A percentile compares a stretch with the other conserved stretches of the same genome.
These are phyloP conservation scores for Populus hybrid DNA, from an alignment of 441 rosid genomes.

Conservation along the genomic window DNA sequence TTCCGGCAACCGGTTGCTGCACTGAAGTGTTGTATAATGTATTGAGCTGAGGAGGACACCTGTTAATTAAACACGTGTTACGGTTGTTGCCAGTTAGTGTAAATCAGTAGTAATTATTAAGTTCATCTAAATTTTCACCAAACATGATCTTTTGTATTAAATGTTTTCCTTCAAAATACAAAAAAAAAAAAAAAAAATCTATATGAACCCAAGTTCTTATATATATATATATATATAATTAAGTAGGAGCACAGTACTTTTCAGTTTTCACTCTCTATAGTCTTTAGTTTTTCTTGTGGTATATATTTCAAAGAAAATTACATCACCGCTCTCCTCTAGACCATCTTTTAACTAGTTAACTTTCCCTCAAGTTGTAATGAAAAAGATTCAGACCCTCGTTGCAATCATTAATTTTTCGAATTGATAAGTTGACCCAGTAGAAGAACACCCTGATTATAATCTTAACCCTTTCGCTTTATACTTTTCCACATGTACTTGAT, in stretches of 20 bases:
- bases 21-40: slow-evolving; percentile 79
- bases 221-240: too few species aligned
- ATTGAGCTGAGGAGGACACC: slow-evolving; percentile 95
- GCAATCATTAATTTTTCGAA: neutral
- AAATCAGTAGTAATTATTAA: neutral
- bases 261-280: neutral
- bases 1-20: slow-evolving; percentile 97
- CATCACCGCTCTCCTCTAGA: neutral
- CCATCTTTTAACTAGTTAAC: neutral
- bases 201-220: too few species aligned
- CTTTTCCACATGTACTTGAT: neutral
- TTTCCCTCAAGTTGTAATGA: neutral
- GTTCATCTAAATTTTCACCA: neutral
- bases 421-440: neutral
- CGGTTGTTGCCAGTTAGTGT: neutral
- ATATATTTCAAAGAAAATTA: neutral
- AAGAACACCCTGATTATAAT: neutral
- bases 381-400: slow-evolving; percentile 5
- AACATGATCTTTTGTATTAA: neutral
- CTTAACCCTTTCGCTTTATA: neutral
- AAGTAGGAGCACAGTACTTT: neutral
- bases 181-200: too few species aligned
- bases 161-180: neutral
- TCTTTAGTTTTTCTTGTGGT: neutral
- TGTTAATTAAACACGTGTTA: slow-evolving; percentile 15